Conservation (phyloP, 2,329 filamentous ascomycete genomes). For the Pezicula radicicola region DNA sequence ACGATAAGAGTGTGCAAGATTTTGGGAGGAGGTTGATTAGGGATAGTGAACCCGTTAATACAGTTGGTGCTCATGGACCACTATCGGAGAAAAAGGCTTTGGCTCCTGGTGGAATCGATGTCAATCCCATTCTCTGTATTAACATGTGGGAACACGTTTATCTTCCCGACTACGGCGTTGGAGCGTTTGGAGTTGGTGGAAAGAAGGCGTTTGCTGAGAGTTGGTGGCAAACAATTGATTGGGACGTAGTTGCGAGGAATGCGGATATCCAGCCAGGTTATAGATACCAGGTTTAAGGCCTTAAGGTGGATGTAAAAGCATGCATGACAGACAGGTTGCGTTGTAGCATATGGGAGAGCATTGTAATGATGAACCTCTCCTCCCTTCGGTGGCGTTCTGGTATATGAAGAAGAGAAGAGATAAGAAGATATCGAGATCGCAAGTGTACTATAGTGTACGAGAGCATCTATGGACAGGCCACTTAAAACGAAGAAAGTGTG, state of each 20-base stretch:
- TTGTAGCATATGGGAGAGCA: neutral
- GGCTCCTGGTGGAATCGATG: slow-evolving; percentile 63
- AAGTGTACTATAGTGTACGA: neutral
- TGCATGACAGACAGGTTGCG: neutral
- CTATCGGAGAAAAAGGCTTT: slow-evolving; percentile 31
- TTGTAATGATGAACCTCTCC: neutral
- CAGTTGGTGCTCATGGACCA: slow-evolving; percentile 27
- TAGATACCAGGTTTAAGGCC: neutral
- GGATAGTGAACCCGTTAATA: slow-evolving; percentile 29
- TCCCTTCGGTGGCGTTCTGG: neutral
- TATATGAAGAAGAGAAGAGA: neutral
- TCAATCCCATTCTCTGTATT: slow-evolving; percentile 80
- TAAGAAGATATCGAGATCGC: neutral
- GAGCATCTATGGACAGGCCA: neutral
- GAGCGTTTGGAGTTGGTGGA: slow-evolving; percentile 55
- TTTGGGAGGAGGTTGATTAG: slow-evolving; percentile 36
- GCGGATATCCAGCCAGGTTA: slow-evolving; percentile 5
- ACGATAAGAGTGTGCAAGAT: slow-evolving; percentile 28
- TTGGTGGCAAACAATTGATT: slow-evolving; percentile 90
- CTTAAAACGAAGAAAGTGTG: neutral
- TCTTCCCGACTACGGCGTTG: slow-evolving; percentile 73
- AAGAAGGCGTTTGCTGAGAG: slow-evolving; percentile 73
- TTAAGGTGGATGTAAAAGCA: neutral
- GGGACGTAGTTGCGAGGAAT: slow-evolving; percentile 61
- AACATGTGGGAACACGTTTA: slow-evolving; percentile 97